A percentile compares a stretch with the other conserved stretches of the same genome.
Evolutionary conservation across 176 grass and related monocot genomes (phyloP).

Genomic region (Panicum miliaceum): DNA sequence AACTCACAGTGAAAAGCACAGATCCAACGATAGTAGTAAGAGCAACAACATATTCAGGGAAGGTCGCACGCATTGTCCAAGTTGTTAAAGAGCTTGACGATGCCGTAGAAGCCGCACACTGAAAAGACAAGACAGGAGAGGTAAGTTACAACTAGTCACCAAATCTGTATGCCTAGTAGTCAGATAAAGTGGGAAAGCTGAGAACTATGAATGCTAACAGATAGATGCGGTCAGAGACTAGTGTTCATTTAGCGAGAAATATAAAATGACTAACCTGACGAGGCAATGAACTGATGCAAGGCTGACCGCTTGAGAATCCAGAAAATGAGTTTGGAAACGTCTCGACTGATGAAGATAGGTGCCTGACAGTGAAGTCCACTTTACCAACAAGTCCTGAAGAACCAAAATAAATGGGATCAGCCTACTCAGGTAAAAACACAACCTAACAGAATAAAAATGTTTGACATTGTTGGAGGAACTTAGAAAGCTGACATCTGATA

Average conservation of each 20-base stretch:
- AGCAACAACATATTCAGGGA: constrained; percentile 98
- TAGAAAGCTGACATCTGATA: neutral
- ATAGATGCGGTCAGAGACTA: neutral
- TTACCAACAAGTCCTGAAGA: constrained; percentile 83
- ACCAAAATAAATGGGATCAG: constrained; percentile 26
- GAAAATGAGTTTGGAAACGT: constrained; percentile 73
- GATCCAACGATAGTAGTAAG: constrained; percentile 97
- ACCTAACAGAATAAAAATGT: neutral
- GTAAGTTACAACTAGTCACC: constrained; percentile 21
- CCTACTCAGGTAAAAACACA: constrained; percentile 22
- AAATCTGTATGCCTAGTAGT: neutral
- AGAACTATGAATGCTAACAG: constrained; percentile 1
- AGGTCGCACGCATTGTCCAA: constrained; percentile 92
- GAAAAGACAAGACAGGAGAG: constrained; percentile 13
- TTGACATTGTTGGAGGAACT: neutral
- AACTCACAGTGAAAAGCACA: constrained; percentile 88
- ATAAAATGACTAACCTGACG: constrained; percentile 46
- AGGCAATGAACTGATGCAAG: constrained; percentile 61
- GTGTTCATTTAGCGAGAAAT: neutral
- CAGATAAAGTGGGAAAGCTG: constrained; percentile 21
- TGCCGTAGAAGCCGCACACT: constrained; percentile 89
- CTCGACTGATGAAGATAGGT: constrained; percentile 80
- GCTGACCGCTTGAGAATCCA: constrained; percentile 75
- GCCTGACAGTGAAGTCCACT: constrained; percentile 98
- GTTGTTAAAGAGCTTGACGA: constrained; percentile 72